A percentile compares a stretch with the other conserved stretches of the same genome.
Evolutionary conservation across 768 basidiomycete genomes (phyloP).

Genomic region (Russula sp.): DNA sequence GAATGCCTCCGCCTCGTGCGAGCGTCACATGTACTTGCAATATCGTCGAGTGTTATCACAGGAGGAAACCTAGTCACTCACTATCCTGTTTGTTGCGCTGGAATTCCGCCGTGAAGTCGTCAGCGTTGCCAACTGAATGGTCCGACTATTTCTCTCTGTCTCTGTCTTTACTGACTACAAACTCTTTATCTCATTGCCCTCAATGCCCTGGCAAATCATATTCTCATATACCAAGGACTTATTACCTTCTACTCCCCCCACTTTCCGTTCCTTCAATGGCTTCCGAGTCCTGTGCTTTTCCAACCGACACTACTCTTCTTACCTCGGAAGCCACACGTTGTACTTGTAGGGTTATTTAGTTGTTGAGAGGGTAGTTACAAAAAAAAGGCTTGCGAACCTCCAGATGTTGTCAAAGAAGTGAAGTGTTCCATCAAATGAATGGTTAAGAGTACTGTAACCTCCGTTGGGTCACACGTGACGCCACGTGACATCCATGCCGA

Average conservation of each 20-base stretch:
- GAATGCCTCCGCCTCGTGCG: not conserved
- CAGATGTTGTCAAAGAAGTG: not conserved
- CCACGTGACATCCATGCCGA: slow-evolving; percentile 6
- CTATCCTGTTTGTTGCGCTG: not conserved
- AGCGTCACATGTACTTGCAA: not conserved
- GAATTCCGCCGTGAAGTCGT: not conserved
- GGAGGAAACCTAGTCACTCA: not conserved
- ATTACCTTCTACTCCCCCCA: no score
- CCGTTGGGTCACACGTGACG: not conserved
- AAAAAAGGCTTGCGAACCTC: not conserved
- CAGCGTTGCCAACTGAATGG: not conserved
- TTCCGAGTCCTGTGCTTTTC: no score
- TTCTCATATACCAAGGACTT: not conserved
- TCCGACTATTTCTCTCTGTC: not conserved
- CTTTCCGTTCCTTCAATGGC: no score
- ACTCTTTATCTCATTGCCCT: not conserved
- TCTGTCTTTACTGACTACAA: not conserved
- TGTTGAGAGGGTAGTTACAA: no score
- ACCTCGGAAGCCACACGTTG: no score
- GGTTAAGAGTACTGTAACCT: no score
- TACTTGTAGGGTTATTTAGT: no score
- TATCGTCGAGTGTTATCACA: not conserved
- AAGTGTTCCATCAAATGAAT: no score
- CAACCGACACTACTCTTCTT: no score
- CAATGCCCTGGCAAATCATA: not conserved